These are phyloP conservation scores for Trichophyton schoenleinii DNA, from an alignment of 2,329 filamentous ascomycete genomes.

Conservation along the genomic window DNA sequence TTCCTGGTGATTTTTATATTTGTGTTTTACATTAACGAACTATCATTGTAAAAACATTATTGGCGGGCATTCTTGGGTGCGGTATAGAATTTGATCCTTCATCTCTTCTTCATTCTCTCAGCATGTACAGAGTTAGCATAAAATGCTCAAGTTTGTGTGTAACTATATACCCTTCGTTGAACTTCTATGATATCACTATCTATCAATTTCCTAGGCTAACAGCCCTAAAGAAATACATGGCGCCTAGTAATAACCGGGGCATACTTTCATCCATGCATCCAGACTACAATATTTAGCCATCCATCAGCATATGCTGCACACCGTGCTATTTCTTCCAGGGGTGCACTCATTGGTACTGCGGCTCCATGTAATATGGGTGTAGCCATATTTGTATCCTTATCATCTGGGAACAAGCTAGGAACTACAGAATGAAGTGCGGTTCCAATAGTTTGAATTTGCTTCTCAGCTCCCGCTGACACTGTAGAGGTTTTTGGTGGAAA, in stretches of 20 bases:
- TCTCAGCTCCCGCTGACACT: conserved; percentile 9
- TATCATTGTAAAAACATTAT: conserved; percentile 2
- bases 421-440: conserved; percentile 62
- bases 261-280: conserved; percentile 43
- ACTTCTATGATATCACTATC: neutral
- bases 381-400: conserved; percentile 70
- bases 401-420: conserved; percentile 75
- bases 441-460: conserved; percentile 57
- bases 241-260: conserved; percentile 21
- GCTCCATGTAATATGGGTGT: conserved; percentile 77
- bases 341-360: conserved; percentile 64
- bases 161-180: neutral
- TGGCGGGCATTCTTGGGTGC: neutral
- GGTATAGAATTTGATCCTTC: neutral
- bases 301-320: conserved; percentile 83
- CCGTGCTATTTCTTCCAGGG: conserved; percentile 69
- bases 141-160: neutral
- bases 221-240: neutral
- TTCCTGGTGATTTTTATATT: neutral
- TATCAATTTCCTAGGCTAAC: neutral
- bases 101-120: neutral
- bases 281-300: conserved; percentile 72
- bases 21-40: neutral
- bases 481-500: conserved; percentile 41
- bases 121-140: neutral